Conservation (phyloP, 2,329 filamentous ascomycete genomes). For the Tolypocladium ophioglossoides region DNA sequence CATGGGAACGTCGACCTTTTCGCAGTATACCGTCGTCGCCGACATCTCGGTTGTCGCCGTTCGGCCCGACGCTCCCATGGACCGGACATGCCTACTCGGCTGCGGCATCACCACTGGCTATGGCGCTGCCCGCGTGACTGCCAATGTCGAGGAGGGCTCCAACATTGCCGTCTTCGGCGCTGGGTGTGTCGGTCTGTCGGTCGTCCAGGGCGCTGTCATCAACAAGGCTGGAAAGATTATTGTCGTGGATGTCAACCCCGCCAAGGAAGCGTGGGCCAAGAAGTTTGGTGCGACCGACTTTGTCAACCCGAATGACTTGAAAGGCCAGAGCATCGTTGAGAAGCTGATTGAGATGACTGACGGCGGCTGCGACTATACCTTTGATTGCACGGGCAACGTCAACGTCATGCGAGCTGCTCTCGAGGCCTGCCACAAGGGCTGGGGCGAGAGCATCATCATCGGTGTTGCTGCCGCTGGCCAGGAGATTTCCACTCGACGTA, state of each 20-base stretch:
- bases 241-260: slow-evolving; percentile 66
- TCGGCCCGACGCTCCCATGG: slow-evolving; percentile 82
- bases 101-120: slow-evolving; percentile 99
- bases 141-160: slow-evolving; percentile 80
- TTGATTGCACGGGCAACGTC: slow-evolving; percentile 97
- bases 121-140: slow-evolving; percentile 88
- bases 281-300: slow-evolving; percentile 98
- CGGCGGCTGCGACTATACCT: slow-evolving; percentile 96
- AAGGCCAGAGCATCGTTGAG: slow-evolving; percentile 74
- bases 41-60: slow-evolving; percentile 97
- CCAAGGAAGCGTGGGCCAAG: slow-evolving; percentile 82
- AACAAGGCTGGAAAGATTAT: slow-evolving; percentile 74
- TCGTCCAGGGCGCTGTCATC: slow-evolving; percentile 86
- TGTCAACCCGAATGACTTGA: slow-evolving; percentile 79
- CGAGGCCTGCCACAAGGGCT: slow-evolving; percentile 98
- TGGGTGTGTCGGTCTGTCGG: slow-evolving; percentile 89
- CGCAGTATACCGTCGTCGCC: slow-evolving; percentile 95
- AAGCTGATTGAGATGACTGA: slow-evolving; percentile 96
- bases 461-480: slow-evolving; percentile 93
- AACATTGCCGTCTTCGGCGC: slow-evolving; percentile 91
- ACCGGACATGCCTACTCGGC: slow-evolving; percentile 89
- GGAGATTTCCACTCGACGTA: slow-evolving; percentile 88
- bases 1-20: slow-evolving; percentile 99
- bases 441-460: slow-evolving; percentile 96
- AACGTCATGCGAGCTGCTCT: slow-evolving; percentile 90